phyloP scores from a whole-genome alignment of 495 filamentous ascomycete species.

The Barbatosphaeria neglecta region DNA sequence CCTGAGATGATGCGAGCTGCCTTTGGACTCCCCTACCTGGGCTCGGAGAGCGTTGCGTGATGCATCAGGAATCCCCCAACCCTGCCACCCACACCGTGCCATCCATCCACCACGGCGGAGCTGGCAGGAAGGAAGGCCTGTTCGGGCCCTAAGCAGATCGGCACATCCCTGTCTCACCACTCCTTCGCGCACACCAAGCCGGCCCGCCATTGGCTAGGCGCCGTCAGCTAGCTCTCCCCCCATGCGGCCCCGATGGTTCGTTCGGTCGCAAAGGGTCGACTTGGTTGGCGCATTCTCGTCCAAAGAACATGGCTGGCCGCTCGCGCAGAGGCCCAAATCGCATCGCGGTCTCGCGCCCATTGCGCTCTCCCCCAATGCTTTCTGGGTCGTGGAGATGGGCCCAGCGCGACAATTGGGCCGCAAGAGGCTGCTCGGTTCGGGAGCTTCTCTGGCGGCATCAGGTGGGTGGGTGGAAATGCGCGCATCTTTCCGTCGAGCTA shows the following conservation, averaged over 20 bases:
- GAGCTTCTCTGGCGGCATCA: not conserved
- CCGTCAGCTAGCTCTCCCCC: constrained; percentile 7
- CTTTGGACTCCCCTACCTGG: too few relatives aligned
- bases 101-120: not conserved
- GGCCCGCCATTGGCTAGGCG: constrained; percentile 13
- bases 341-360: not conserved
- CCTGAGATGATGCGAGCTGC: too few relatives aligned
- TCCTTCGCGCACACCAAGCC: constrained; percentile 1
- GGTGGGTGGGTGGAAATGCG: not conserved
- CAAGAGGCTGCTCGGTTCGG: not conserved
- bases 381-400: not conserved
- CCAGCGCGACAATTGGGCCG: not conserved
- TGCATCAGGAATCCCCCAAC: not conserved
- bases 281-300: constrained; percentile 22
- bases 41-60: too few relatives aligned
- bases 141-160: constrained; percentile 4
- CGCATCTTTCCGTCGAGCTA: not conserved
- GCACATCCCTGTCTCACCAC: constrained; percentile 11
- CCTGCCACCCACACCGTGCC: not conserved
- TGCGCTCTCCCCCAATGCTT: not conserved
- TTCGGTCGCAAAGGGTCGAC: constrained; percentile 2
- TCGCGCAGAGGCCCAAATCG: constrained; percentile 7
- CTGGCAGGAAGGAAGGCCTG: constrained; percentile 1
- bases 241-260: constrained; percentile 9
- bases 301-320: constrained; percentile 8